Evolutionary conservation across 768 basidiomycete species (phyloP), one percentile per base, ranked within the genome.

Genomic region (Serendipita sp.): DNA sequence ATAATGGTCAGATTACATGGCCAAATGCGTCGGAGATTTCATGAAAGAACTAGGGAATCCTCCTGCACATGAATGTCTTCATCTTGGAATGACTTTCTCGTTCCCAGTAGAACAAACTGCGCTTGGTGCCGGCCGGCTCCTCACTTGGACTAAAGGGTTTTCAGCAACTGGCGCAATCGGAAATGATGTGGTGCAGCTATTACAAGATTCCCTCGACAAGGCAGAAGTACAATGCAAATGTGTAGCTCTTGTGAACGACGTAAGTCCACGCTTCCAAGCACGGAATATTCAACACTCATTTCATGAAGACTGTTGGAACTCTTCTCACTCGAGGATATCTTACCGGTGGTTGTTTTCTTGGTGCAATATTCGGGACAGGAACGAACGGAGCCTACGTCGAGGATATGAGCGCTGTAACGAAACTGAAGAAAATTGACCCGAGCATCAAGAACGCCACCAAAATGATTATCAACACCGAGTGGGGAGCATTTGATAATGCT

Each of bases 371-470:
- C 72, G 96, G 96, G 30, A 99, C 96, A 0, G 96, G 96, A 16
- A 98, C 96, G 3, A 99, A 99, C 71, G 96, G 96, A 35, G 96
- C 96, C 10, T 99, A 96, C 75, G 83, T 99, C 58, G 95, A 98
- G 73, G 80, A 88, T 68, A 77, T 93, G 35, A n/a, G 65, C 13
- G 34, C 63, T 62, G 85, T 98, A 71, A 84, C 79, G 45, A 98
- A 98, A 74, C 79, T 96, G 5, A 82, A 81, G 16, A 84, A 88
- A 64, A 79, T 75, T 47, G 76, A 82, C 30, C 82, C 80, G 3
- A 81, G 78, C 8, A 76, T 78, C 7, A 77, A 81, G 36, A 69
- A 71, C 74, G 86, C 84, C 3, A 88, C 85, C 18, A 75, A 81
- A 68, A 99, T 99, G 96, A 82, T 97, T 64, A 83, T 98, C 65